Percentiles rank a stretch among this genome's conserved stretches.
Evolutionary conservation across 352 stramenopile species (phyloP).

Genomic region (Globisporangium spinosum): DNA sequence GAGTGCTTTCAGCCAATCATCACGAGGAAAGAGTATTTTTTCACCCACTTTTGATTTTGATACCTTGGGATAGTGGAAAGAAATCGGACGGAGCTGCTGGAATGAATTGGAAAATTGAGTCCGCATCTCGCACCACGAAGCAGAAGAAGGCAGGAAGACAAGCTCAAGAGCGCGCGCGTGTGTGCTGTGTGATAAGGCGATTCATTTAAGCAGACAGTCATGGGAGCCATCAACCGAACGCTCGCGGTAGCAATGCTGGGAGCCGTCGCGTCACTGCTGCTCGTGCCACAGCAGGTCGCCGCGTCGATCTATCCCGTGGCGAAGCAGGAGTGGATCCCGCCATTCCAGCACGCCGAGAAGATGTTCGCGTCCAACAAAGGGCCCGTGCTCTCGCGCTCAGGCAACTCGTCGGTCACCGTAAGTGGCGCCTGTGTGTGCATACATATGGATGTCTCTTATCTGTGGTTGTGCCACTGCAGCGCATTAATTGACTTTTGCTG

Average conservation of each 20-base stretch:
- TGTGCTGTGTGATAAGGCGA: background rate
- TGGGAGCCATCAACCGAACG: slow-evolving; percentile 3
- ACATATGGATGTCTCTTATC: background rate
- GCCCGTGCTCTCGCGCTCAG: slow-evolving; percentile 53
- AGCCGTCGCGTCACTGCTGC: background rate
- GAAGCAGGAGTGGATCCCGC: slow-evolving; percentile 69
- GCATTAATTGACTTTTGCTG: background rate
- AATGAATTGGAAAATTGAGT: slow-evolving; percentile 1
- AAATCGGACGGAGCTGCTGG: background rate
- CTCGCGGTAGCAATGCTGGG: background rate
- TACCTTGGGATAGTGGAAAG: slow-evolving; percentile 8
- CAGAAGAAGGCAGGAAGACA: background rate
- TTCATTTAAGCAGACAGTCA: background rate
- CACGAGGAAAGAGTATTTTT: background rate
- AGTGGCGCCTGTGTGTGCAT: background rate
- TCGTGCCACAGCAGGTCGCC: background rate
- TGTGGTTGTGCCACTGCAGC: slow-evolving; percentile 3
- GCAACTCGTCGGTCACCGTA: slow-evolving; percentile 67
- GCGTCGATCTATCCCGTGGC: slow-evolving; percentile 73
- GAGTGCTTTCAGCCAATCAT: slow-evolving; percentile 7
- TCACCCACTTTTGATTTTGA: background rate
- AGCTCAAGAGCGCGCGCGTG: background rate
- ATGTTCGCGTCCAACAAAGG: slow-evolving; percentile 76
- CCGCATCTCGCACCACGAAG: background rate
- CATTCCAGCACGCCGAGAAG: slow-evolving; percentile 84